A percentile compares a stretch with the other conserved stretches of the same genome.
Evolutionary conservation across 2,329 filamentous ascomycete species (phyloP).

Genomic region (Alternaria ethzedia): DNA sequence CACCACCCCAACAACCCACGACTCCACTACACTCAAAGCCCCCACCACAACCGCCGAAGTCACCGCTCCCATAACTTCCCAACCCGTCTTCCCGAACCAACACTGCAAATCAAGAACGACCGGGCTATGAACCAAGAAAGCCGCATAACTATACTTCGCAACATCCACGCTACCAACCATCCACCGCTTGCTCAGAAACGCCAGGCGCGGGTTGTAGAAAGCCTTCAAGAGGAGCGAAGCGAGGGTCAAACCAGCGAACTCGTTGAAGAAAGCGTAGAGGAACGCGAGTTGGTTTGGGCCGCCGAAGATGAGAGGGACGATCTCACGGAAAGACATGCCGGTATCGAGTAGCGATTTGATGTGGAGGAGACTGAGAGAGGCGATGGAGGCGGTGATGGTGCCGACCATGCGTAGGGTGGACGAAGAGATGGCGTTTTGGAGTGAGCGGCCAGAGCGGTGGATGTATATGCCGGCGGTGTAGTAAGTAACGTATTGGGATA

Average conservation of each 20-base stretch:
- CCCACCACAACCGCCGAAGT: constrained; percentile 19
- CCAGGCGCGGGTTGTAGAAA: background rate
- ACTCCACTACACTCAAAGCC: constrained; percentile 4
- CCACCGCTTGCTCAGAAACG: background rate
- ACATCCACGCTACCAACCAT: background rate
- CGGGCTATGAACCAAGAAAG: background rate
- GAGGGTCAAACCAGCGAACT: background rate
- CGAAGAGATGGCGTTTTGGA: background rate
- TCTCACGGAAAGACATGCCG: background rate
- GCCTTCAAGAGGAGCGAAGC: background rate
- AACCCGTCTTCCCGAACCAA: background rate
- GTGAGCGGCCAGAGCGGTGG: background rate
- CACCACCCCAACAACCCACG: constrained; percentile 13
- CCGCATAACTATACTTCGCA: background rate
- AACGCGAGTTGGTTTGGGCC: background rate
- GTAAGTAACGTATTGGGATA: constrained; percentile 24
- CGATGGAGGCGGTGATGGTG: background rate
- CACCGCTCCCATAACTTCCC: background rate
- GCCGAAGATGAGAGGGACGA: background rate
- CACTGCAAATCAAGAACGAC: background rate
- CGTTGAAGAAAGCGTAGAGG: background rate
- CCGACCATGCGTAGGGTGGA: background rate
- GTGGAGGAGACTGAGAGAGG: background rate
- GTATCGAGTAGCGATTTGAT: background rate
- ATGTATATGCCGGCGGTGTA: constrained; percentile 6